Evolutionary conservation across 2,329 filamentous ascomycete genomes (phyloP).

Genomic region (Periconia macrospinosa): DNA sequence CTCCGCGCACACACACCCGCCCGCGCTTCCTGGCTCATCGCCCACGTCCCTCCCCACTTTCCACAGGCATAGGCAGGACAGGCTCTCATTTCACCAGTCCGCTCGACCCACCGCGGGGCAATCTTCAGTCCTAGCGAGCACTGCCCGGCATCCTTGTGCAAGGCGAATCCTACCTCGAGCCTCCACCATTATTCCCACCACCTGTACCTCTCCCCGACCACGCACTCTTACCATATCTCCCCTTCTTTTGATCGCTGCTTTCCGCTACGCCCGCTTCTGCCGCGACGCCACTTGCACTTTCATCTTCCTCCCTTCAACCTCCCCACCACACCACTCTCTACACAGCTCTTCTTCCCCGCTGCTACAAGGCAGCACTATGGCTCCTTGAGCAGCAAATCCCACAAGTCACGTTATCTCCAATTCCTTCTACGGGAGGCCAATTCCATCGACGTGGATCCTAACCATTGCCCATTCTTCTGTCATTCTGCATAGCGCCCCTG

Average conservation of each 20-base stretch:
- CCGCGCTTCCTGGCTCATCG: conserved; percentile 21
- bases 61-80: conserved; percentile 13
- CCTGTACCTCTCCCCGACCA: not conserved
- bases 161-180: conserved; percentile 36
- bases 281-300: conserved; percentile 4
- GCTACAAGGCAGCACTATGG: conserved; percentile 38
- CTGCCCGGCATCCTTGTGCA: conserved; percentile 34
- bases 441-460: conserved; percentile 12
- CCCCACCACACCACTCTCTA: conserved; percentile 5
- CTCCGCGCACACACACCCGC: conserved; percentile 10
- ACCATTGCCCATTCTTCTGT: conserved; percentile 6
- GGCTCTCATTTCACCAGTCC: conserved; percentile 23
- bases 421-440: conserved; percentile 6
- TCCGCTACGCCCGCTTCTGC: not conserved
- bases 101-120: conserved; percentile 25
- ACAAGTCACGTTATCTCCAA: conserved; percentile 33
- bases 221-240: not conserved
- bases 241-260: not conserved
- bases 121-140: conserved; percentile 30
- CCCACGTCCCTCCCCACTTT: conserved; percentile 15
- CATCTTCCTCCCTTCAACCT: conserved; percentile 4
- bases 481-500: conserved; percentile 4
- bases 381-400: conserved; percentile 27
- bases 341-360: conserved; percentile 8
- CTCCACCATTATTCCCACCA: conserved; percentile 27